Evolutionary conservation across 2,329 filamentous ascomycete genomes (phyloP).

Genomic region (Diaporthe velutina): DNA sequence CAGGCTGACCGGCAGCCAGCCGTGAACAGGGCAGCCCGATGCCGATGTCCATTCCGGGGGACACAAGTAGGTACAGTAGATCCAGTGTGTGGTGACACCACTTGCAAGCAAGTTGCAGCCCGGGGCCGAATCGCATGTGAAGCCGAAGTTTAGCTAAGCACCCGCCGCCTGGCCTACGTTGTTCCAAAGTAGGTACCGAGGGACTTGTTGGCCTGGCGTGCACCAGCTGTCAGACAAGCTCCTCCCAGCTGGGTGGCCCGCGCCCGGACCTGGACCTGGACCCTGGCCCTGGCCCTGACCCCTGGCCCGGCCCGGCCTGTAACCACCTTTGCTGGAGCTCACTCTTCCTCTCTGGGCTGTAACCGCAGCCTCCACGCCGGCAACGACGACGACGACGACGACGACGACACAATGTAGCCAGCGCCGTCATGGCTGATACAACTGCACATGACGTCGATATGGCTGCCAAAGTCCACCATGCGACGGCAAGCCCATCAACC

Average conservation of each 20-base stretch:
- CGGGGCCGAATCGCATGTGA: slow-evolving; percentile 20
- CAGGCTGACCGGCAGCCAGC: not conserved
- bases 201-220: not conserved
- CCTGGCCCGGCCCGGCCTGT: not conserved
- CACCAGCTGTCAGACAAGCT: not conserved
- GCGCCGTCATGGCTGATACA: slow-evolving; percentile 36
- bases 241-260: not conserved
- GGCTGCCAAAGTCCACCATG: slow-evolving; percentile 5
- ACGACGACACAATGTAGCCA: slow-evolving; percentile 31
- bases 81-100: not conserved
- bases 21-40: not conserved
- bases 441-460: slow-evolving; percentile 32
- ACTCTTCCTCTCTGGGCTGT: no score
- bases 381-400: not conserved
- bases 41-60: not conserved
- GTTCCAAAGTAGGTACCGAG: not conserved
- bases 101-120: not conserved
- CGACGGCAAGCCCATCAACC: not conserved
- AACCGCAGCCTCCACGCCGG: slow-evolving; percentile 2
- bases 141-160: slow-evolving; percentile 5
- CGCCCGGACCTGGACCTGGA: not conserved
- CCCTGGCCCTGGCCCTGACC: not conserved
- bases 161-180: not conserved
- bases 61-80: not conserved
- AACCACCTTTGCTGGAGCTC: slow-evolving; percentile 6